Conservation (phyloP, 1,284 basidiomycete species). For the Melanopsichium pennsylvanicum region DNA sequence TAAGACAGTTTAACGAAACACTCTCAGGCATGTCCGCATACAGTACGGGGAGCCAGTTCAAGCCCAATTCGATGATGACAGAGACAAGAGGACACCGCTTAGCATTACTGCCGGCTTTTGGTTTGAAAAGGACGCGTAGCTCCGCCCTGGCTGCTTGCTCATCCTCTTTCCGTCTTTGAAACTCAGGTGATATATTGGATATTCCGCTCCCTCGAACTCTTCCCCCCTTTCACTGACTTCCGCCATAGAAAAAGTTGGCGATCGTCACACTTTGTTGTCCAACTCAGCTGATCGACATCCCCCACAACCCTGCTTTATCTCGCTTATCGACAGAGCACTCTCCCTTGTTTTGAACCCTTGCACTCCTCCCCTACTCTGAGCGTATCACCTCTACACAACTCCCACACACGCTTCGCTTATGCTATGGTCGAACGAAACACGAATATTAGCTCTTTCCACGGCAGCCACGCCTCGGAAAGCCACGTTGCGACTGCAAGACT, state of each 20-base stretch:
- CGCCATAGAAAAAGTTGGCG: too few relatives aligned
- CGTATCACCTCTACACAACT: too few relatives aligned
- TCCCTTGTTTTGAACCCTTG: background rate
- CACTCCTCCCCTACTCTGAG: too few relatives aligned
- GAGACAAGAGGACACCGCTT: conserved; percentile 10
- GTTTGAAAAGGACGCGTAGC: too few relatives aligned
- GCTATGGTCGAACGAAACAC: too few relatives aligned
- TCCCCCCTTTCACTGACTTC: too few relatives aligned
- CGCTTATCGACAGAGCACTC: too few relatives aligned
- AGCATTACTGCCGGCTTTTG: conserved; percentile 25
- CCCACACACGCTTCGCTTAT: too few relatives aligned
- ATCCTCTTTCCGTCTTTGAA: conserved; percentile 34
- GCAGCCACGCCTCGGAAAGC: too few relatives aligned
- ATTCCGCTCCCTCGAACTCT: background rate
- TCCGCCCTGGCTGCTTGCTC: background rate
- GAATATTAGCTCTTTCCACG: too few relatives aligned
- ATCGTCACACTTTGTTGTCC: conserved; percentile 9
- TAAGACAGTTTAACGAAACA: conserved; percentile 10
- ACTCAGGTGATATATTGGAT: conserved; percentile 44
- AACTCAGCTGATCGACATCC: conserved; percentile 41
- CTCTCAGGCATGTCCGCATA: background rate
- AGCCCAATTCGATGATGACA: background rate
- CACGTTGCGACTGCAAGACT: too few relatives aligned
- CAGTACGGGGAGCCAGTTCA: background rate
- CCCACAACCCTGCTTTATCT: too few relatives aligned